phyloP scores from a whole-genome alignment of 2,329 filamentous ascomycete species.

The Penicillium sp. region DNA sequence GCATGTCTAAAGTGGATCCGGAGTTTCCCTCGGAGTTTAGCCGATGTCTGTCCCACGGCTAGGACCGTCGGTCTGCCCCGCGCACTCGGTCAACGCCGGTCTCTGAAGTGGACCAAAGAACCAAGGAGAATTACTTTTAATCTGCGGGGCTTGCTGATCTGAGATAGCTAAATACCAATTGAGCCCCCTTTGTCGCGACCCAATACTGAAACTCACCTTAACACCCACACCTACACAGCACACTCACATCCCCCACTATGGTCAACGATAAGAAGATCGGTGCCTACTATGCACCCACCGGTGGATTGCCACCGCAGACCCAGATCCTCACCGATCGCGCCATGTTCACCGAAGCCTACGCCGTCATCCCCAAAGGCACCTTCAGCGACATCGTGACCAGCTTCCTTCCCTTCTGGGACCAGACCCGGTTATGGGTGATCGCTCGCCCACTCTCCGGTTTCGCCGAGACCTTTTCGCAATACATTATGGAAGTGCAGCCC shows the following conservation, averaged over 20 bases:
- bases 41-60: neutral
- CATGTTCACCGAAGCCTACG: conserved; percentile 28
- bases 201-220: neutral
- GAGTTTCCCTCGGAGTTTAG: neutral
- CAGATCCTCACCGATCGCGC: conserved; percentile 27
- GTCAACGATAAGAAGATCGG: conserved; percentile 38
- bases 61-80: conserved; percentile 8
- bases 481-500: conserved; percentile 27
- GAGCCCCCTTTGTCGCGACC: neutral
- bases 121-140: conserved; percentile 2
- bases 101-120: conserved; percentile 4
- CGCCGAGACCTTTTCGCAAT: conserved; percentile 29
- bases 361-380: conserved; percentile 24
- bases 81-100: conserved; percentile 9
- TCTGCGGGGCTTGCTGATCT: neutral
- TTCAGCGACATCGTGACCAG: conserved; percentile 28
- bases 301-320: conserved; percentile 23
- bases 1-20: neutral
- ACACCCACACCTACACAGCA: neutral
- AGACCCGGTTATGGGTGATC: conserved; percentile 27
- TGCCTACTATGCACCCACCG: conserved; percentile 26
- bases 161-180: neutral
- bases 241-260: conserved; percentile 8
- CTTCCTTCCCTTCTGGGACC: conserved; percentile 28
- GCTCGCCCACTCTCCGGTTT: conserved; percentile 26